Base-by-base conservation (phyloP, 106 monocot genomes). In the Acanthochlamys bracteata region DNA sequence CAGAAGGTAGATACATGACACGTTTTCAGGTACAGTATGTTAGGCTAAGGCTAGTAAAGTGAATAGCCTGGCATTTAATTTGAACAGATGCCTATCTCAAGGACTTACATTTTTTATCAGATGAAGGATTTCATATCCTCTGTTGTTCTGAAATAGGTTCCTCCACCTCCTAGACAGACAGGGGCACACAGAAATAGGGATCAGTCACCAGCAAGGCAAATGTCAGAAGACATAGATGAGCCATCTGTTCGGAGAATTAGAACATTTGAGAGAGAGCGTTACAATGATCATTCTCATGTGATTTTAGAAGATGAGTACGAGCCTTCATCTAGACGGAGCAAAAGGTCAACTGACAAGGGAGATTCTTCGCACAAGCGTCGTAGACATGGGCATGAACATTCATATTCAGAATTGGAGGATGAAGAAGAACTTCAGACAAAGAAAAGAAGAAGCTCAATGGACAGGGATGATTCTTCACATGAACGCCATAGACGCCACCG, bases 1-100 rank as follows among this genome's bases (percentile, higher is more conserved):
- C 92, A 1, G 85, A 91, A 77, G 92, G 88, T 39, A 80, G 69
- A 39, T 98, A 88, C 57, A 74, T 92, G 75, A 74, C 85, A 42
- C 85, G 92, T 60, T 83, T 70, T 69, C 72, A 98, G 83, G 98
- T 98, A 78, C 42, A 11, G 24, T 3, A 19, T 25, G 2, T 17
- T 49, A 17, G 17, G 49, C 49, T 4, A 14, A 49, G 1, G 17
- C 17, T 14, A 17, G 17, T 49, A 49, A 49, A 49, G 12, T 49
- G 12, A 12, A 49, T 49, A 49, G 17, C 17, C 49, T 49, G 10
- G 15, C 17, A 17, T 49, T 17, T 49, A 1, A 1, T 49, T 2
- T 49, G 4, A 33, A 33, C 6, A 6, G 6, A 33, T 33, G 1
- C 33, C 33, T 33, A 6, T 33, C 33, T 33, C 4, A 3, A 33